Evolutionary conservation across 805 yeast species (phyloP).

Genomic region (Sugiyamaella lignohabitans): DNA sequence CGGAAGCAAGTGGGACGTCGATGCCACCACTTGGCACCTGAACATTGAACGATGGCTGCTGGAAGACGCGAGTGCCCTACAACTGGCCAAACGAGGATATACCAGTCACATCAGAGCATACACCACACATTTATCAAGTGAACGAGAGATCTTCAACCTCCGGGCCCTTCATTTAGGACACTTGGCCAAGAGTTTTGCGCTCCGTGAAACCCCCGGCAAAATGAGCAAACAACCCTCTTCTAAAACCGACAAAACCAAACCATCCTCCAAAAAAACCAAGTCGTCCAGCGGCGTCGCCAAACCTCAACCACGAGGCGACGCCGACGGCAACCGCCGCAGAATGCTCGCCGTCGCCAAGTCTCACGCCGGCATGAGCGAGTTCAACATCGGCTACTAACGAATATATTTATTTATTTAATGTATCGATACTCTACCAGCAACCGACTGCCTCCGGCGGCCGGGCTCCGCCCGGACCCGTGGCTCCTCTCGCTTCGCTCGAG

Average conservation of each 20-base stretch:
- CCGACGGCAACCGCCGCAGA: conserved; percentile 55
- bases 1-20: conserved; percentile 70
- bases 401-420: conserved; percentile 1
- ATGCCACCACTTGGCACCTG: conserved; percentile 95
- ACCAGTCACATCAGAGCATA: conserved; percentile 90
- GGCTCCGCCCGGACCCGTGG: too few species aligned
- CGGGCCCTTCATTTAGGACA: conserved; percentile 88
- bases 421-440: not conserved
- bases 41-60: conserved; percentile 83
- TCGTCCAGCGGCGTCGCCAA: not conserved
- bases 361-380: conserved; percentile 65
- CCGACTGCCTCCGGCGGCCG: too few species aligned
- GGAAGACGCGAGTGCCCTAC: conserved; percentile 54
- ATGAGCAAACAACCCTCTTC: conserved; percentile 15
- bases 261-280: not conserved
- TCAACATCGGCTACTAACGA: conserved; percentile 43
- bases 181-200: conserved; percentile 87
- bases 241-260: not conserved
- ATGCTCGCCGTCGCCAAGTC: conserved; percentile 70
- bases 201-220: conserved; percentile 94
- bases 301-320: not conserved
- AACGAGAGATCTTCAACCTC: conserved; percentile 74
- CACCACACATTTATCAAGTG: conserved; percentile 84
- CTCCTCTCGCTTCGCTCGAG: too few species aligned
- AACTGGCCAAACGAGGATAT: conserved; percentile 72